phyloP scores from a whole-genome alignment of 2,329 filamentous ascomycete genomes.

The Trichoderma atroviride region DNA sequence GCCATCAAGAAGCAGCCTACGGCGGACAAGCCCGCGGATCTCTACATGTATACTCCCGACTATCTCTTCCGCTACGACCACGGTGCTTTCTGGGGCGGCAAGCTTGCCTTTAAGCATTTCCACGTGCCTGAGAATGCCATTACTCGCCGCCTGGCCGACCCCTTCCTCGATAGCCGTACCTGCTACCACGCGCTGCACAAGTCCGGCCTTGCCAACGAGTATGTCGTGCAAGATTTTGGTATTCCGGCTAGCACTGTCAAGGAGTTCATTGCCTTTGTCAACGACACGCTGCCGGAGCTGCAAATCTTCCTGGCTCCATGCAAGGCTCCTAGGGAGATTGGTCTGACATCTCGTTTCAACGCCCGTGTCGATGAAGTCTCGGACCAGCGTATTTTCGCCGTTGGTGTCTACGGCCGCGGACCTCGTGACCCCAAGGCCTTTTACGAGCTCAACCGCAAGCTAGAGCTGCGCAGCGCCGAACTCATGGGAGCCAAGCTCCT shows the following conservation, averaged over 20 bases:
- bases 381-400: constrained; percentile 45
- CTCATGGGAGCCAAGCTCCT: constrained; percentile 59
- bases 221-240: constrained; percentile 54
- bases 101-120: constrained; percentile 55
- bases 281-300: constrained; percentile 37
- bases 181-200: constrained; percentile 56
- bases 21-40: constrained; percentile 29
- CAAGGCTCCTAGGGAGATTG: constrained; percentile 36
- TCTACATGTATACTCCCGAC: constrained; percentile 50
- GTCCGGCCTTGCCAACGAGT: constrained; percentile 50
- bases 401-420: constrained; percentile 50
- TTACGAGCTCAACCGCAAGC: constrained; percentile 49
- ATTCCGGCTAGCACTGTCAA: constrained; percentile 35
- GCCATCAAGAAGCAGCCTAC: constrained; percentile 35
- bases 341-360: constrained; percentile 40
- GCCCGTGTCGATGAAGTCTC: constrained; percentile 37
- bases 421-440: constrained; percentile 44
- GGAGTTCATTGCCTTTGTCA: constrained; percentile 37
- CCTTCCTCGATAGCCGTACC: constrained; percentile 56
- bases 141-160: constrained; percentile 54
- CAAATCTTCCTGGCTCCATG: constrained; percentile 38
- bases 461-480: constrained; percentile 52
- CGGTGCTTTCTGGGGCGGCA: constrained; percentile 58
- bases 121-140: constrained; percentile 53
- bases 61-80: constrained; percentile 62